A percentile compares a stretch with the other conserved stretches of the same genome.
phyloP scores from a whole-genome alignment of 495 filamentous ascomycete genomes.

The Lepraria neglecta region DNA sequence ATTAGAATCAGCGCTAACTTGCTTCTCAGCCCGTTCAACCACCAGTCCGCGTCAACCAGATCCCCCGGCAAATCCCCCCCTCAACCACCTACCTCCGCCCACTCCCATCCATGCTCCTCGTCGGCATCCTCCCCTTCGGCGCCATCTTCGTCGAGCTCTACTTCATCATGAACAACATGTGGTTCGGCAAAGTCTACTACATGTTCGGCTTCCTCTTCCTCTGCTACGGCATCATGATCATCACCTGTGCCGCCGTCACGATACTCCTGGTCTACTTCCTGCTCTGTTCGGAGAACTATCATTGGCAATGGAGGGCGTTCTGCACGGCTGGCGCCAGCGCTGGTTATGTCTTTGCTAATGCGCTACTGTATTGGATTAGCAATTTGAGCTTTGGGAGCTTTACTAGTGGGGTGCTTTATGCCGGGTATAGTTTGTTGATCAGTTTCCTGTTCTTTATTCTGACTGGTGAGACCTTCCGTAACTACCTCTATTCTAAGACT shows the following conservation, averaged over 20 bases:
- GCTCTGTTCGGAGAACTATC: constrained; percentile 92
- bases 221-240: constrained; percentile 95
- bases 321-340: constrained; percentile 80
- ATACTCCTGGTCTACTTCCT: constrained; percentile 91
- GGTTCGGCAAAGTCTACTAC: constrained; percentile 98
- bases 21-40: constrained; percentile 51
- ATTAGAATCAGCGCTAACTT: neutral
- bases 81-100: constrained; percentile 73
- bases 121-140: constrained; percentile 86
- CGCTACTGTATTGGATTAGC: constrained; percentile 79
- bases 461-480: constrained; percentile 59
- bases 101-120: constrained; percentile 78
- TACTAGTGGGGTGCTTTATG: constrained; percentile 80
- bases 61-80: constrained; percentile 90
- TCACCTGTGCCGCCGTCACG: constrained; percentile 87
- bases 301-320: constrained; percentile 97
- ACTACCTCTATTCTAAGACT: constrained; percentile 5
- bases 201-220: constrained; percentile 99
- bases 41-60: constrained; percentile 94
- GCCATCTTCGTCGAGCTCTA: constrained; percentile 97
- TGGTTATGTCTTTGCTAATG: constrained; percentile 82
- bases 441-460: constrained; percentile 88
- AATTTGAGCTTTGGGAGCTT: constrained; percentile 78
- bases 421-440: constrained; percentile 85
- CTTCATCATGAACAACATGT: constrained; percentile 97